Evolutionary conservation across 345 rosid genomes (phyloP).

Genomic region (Arabidopsis thaliana): TAIR10.1 NC_003071.7:1806501-1807000

Average conservation of each 20-base stretch:
- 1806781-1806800: not conserved
- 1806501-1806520: no score
- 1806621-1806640: no score
- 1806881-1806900: not conserved
- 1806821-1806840: not conserved
- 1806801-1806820: not conserved
- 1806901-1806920: not conserved
- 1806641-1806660: no score
- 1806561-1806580: no score
- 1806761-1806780: not conserved
- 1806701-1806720: no score
- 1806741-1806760: not conserved
- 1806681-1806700: no score
- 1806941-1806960: not conserved
- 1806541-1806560: no score
- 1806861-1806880: not conserved
- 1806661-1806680: no score
- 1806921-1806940: not conserved
- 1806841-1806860: not conserved
- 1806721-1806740: not conserved
- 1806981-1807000: not conserved
- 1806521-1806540: no score
- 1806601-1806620: no score
- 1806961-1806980: rapidly evolving
- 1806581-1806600: no score